A percentile compares a stretch with the other conserved stretches of the same genome.
Evolutionary conservation across 495 filamentous ascomycete species (phyloP).

Genomic region (Aspergillus asperescens): DNA sequence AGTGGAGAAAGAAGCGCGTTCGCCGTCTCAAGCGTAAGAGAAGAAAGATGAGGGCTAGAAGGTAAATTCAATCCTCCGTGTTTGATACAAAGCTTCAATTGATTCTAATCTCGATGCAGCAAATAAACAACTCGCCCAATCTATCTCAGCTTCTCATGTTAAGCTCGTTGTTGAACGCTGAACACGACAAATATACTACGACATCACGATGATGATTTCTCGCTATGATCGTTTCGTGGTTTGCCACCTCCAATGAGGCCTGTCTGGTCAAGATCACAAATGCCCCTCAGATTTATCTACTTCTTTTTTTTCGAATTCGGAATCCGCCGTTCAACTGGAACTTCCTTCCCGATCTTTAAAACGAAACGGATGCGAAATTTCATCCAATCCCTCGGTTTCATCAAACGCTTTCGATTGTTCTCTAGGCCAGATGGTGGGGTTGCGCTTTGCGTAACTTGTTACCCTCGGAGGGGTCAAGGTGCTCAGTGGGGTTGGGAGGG

Average conservation of each 20-base stretch:
- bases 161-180: conserved; percentile 42
- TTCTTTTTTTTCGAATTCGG: conserved; percentile 28
- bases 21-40: conserved; percentile 97
- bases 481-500: conserved; percentile 39
- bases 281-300: conserved; percentile 10
- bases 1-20: conserved; percentile 99
- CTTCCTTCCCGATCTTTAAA: conserved; percentile 9
- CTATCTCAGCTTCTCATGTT: conserved; percentile 54
- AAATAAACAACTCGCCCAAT: conserved; percentile 67
- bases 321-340: conserved; percentile 33
- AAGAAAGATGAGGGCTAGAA: conserved; percentile 95
- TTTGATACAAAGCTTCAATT: background rate
- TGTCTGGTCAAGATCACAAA: conserved; percentile 21
- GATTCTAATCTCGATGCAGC: conserved; percentile 42
- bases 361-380: conserved; percentile 2
- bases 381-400: conserved; percentile 30
- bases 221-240: conserved; percentile 32
- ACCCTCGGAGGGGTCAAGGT: conserved; percentile 32
- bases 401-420: conserved; percentile 23
- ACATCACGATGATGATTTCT: conserved; percentile 37
- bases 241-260: conserved; percentile 24
- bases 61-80: conserved; percentile 49
- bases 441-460: conserved; percentile 6
- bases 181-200: conserved; percentile 38
- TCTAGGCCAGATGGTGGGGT: conserved; percentile 15